Evolutionary conservation across 805 yeast genomes (phyloP).

Genomic region (Saturnispora sekii): DNA sequence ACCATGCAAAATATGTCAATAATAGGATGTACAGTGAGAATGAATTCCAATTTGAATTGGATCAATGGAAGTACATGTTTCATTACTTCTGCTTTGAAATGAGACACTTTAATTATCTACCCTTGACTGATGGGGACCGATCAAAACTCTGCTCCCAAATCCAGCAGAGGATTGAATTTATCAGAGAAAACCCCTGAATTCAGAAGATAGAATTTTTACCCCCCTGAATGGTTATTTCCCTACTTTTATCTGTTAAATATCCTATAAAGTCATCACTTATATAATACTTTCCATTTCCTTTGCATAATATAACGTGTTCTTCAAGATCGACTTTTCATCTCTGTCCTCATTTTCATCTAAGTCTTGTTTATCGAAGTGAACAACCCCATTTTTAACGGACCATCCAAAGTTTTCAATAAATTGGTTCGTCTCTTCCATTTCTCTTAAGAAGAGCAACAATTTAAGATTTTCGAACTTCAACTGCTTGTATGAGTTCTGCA

Average conservation of each 20-base stretch:
- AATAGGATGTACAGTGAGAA: conserved; percentile 25
- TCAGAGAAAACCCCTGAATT: background rate
- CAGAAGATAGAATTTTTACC: too few relatives aligned
- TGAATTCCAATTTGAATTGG: conserved; percentile 46
- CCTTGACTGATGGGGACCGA: background rate
- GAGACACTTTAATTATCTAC: background rate
- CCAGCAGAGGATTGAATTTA: background rate
- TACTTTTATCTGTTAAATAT: background rate
- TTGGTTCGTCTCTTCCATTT: conserved; percentile 39
- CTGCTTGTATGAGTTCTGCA: conserved; percentile 65
- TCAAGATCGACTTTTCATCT: conserved; percentile 40
- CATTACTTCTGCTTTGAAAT: conserved; percentile 22
- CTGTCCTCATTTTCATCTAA: background rate
- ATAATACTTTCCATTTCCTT: conserved; percentile 88
- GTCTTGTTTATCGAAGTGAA: conserved; percentile 31
- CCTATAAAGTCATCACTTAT: conserved; percentile 24
- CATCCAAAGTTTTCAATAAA: conserved; percentile 52
- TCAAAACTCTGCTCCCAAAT: background rate
- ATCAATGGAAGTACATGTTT: conserved; percentile 48
- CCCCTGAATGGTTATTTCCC: background rate
- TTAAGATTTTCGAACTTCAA: conserved; percentile 80
- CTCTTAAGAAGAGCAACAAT: conserved; percentile 59
- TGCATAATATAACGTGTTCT: conserved; percentile 76
- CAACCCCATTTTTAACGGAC: conserved; percentile 42
- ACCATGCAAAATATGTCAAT: conserved; percentile 28